Conservation (phyloP, 208 protist species). For the Trypanosoma melophagium region DNA sequence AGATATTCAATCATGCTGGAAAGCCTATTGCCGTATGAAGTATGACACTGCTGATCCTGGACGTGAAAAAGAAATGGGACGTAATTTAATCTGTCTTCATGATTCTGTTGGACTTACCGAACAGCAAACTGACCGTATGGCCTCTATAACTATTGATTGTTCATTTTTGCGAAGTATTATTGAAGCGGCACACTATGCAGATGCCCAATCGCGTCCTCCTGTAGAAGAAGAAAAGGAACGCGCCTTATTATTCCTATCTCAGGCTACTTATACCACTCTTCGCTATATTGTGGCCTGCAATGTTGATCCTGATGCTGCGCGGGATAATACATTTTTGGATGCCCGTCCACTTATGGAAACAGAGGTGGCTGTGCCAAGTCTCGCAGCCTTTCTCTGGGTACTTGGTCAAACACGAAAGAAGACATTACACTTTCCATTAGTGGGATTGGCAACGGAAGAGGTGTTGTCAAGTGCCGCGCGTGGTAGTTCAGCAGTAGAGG, state of each 20-base stretch:
- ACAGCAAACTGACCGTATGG: conserved; percentile 28
- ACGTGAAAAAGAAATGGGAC: conserved; percentile 41
- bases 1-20: conserved; percentile 84
- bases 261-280: conserved; percentile 61
- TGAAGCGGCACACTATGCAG: conserved; percentile 75
- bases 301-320: conserved; percentile 29
- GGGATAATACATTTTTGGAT: conserved; percentile 72
- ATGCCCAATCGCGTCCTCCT: conserved; percentile 62
- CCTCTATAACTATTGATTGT: conserved; percentile 51
- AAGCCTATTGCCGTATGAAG: conserved; percentile 80
- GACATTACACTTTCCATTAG: conserved; percentile 53
- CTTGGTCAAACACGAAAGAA: conserved; percentile 40
- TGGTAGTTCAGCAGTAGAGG: conserved; percentile 22
- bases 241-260: conserved; percentile 61
- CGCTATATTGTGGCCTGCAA: conserved; percentile 85
- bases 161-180: conserved; percentile 63
- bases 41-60: conserved; percentile 37
- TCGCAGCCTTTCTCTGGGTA: conserved; percentile 75
- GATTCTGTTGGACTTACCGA: conserved; percentile 31
- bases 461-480: conserved; percentile 33
- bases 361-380: conserved; percentile 47
- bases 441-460: conserved; percentile 41
- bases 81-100: conserved; percentile 19
- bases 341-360: conserved; percentile 46
- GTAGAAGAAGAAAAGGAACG: conserved; percentile 66